phyloP scores from a whole-genome alignment of 2,329 filamentous ascomycete species.

The Fusarium verrucosum region DNA sequence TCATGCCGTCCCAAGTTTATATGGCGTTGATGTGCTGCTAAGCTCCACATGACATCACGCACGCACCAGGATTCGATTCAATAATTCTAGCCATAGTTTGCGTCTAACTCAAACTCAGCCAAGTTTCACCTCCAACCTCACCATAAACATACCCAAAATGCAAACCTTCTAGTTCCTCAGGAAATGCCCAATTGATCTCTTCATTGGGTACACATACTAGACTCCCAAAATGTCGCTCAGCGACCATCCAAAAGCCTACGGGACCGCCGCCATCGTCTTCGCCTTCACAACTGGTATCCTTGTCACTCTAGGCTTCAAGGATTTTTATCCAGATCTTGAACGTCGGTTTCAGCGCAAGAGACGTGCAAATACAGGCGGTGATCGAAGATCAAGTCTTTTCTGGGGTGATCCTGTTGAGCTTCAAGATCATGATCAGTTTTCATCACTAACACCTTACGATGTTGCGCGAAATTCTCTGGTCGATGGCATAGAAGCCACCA shows the following conservation, averaged over 20 bases:
- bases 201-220: constrained; percentile 2
- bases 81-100: background rate
- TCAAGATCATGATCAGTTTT: constrained; percentile 61
- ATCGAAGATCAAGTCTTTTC: constrained; percentile 57
- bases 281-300: constrained; percentile 83
- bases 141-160: constrained; percentile 12
- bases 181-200: constrained; percentile 10
- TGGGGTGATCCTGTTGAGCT: constrained; percentile 61
- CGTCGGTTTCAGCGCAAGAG: constrained; percentile 64
- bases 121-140: constrained; percentile 4
- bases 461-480: constrained; percentile 57
- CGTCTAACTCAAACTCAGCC: constrained; percentile 3
- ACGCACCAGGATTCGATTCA: constrained; percentile 28
- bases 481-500: constrained; percentile 87
- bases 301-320: constrained; percentile 80
- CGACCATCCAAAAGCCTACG: constrained; percentile 69
- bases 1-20: background rate
- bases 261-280: constrained; percentile 71
- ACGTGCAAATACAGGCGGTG: constrained; percentile 31
- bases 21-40: background rate
- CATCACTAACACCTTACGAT: constrained; percentile 36
- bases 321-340: constrained; percentile 80
- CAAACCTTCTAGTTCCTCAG: constrained; percentile 10
- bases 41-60: constrained; percentile 44
- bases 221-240: constrained; percentile 65